Evolutionary conservation across 2,329 filamentous ascomycete genomes (phyloP), one percentile per base, ranked within the genome.

Genomic region (Aspergillus ochraceus): DNA sequence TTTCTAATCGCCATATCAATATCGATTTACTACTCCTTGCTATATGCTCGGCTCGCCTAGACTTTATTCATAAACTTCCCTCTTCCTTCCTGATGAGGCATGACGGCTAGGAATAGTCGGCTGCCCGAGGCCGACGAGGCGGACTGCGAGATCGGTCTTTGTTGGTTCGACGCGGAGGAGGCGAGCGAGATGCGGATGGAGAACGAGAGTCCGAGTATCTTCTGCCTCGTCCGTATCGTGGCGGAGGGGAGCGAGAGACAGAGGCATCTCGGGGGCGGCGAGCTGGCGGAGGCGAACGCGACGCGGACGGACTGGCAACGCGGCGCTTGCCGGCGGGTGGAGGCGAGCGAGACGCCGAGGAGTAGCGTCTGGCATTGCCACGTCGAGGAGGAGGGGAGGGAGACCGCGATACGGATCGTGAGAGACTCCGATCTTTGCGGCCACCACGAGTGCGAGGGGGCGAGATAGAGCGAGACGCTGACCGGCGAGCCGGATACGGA

Each of bases 371-470:
- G 10, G 60, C 62, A 10, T 55, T 60, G 12, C 32, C 32, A 12
- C 69, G 70, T 22, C 66, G 67, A 32, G 68, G 70, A 17, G 73
- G 70, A 17, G 73, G 68, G 6, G 69, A 65, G 22, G 64, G 58
- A 17, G 72, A 75, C 29, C 72, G 70, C 11, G 73, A 74, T 2
- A 63, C 47, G 2, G 74, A 76, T 55, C 72, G 58, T 6, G 74
- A 73, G 55, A 71, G 71, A 55, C 71, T 74, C 49, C 69, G 69
- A 29, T 57, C 62, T 57, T 69, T 66, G 46, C 69, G 64, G 24
- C 55, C 58, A 22, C 55, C 58, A 20, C 65, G 63, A 32, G 63
- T 67, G 24, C 67, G 67, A 50, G 70, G 70, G n/a, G 74, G 75
- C 19, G 70, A 71, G 54, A 68, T 64, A 19, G 74, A 76, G n/a